Evolutionary conservation across 225 moss, liverwort and hornwort genomes (phyloP).

Genomic region (Anthoceros angustus): DNA sequence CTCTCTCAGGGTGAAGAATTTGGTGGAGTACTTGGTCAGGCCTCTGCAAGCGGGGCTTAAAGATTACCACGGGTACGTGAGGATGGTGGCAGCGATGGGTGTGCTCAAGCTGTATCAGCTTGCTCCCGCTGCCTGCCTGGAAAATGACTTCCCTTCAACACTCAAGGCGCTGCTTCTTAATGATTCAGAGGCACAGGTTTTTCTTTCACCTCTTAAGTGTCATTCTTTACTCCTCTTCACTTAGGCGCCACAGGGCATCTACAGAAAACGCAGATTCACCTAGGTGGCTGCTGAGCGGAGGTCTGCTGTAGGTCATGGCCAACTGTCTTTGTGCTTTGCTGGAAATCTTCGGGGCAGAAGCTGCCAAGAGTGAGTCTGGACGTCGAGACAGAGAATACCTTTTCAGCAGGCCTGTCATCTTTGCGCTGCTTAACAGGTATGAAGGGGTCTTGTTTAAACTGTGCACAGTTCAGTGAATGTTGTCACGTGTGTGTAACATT

Average conservation of each 20-base stretch:
- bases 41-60: conserved; percentile 69
- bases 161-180: conserved; percentile 67
- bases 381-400: conserved; percentile 73
- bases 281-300: neutral
- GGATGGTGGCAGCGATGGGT: conserved; percentile 93
- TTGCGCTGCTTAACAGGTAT: conserved; percentile 74
- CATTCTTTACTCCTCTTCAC: neutral
- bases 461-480: neutral
- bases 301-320: conserved; percentile 56
- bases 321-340: conserved; percentile 84
- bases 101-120: conserved; percentile 90
- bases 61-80: conserved; percentile 75
- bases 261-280: too few relatives aligned
- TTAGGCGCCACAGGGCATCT: neutral
- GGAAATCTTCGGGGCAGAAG: conserved; percentile 76
- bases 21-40: conserved; percentile 85
- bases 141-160: conserved; percentile 69
- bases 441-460: neutral
- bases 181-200: conserved; percentile 87
- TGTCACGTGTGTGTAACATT: neutral
- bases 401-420: conserved; percentile 56
- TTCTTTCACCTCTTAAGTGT: neutral
- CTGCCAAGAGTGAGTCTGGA: conserved; percentile 50
- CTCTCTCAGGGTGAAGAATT: conserved; percentile 80
- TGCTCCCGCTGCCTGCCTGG: conserved; percentile 64